phyloP scores from a whole-genome alignment of 1,139 yeast species.

The Geotrichum aggregatum region DNA sequence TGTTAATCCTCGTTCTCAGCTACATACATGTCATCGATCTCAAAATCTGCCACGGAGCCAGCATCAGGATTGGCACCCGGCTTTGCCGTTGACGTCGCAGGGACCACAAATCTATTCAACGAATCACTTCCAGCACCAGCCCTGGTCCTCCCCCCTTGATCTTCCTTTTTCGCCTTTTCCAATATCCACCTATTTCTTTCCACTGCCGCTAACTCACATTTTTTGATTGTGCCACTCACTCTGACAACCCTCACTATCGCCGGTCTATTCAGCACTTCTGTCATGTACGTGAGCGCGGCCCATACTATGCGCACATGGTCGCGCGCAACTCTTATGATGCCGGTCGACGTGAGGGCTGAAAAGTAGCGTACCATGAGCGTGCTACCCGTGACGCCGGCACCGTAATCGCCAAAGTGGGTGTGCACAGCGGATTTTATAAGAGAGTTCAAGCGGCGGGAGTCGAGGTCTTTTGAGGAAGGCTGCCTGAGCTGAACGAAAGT shows the following conservation, averaged over 20 bases:
- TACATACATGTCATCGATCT: constrained; percentile 11
- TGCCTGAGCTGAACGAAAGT: constrained; percentile 23
- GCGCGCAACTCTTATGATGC: constrained; percentile 74
- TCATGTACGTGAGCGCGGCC: constrained; percentile 67
- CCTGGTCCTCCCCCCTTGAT: not conserved
- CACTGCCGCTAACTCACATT: constrained; percentile 62
- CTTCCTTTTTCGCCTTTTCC: not conserved
- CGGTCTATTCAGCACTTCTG: constrained; percentile 48
- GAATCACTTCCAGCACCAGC: constrained; percentile 1
- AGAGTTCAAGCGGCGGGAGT: constrained; percentile 34
- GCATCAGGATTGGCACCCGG: too few species aligned
- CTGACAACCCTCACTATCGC: constrained; percentile 62
- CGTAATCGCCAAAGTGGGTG: constrained; percentile 70
- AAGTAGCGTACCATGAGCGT: constrained; percentile 66
- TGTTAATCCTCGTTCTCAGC: constrained; percentile 19
- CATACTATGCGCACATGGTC: constrained; percentile 59
- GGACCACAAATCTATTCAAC: constrained; percentile 6
- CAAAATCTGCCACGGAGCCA: not conserved
- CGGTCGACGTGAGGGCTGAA: constrained; percentile 76
- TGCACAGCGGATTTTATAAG: constrained; percentile 53
- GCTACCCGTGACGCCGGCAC: constrained; percentile 61
- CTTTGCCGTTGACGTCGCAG: too few species aligned
- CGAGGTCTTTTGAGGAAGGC: constrained; percentile 24
- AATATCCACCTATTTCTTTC: constrained; percentile 38
- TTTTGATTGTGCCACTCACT: constrained; percentile 84